These are phyloP conservation scores for Penicillium paxilli DNA, from an alignment of 495 filamentous ascomycete genomes.

Conservation along the genomic window DNA sequence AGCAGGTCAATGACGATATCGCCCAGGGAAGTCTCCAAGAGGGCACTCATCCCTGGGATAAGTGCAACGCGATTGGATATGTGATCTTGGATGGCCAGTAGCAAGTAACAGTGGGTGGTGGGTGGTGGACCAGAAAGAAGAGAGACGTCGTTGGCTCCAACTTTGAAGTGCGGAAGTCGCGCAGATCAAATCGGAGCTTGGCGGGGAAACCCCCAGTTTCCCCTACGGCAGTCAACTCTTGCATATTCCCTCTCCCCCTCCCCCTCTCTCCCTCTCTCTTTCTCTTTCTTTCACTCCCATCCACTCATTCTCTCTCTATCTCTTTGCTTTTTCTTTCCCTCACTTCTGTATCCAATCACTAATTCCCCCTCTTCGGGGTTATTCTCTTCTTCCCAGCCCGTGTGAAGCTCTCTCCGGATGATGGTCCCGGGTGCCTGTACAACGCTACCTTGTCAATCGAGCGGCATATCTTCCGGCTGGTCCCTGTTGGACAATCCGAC, in stretches of 20 bases:
- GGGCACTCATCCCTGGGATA: constrained; percentile 66
- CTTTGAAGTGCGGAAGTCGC: constrained; percentile 16
- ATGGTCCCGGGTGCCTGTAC: constrained; percentile 34
- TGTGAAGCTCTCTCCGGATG: constrained; percentile 22
- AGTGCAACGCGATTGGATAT: constrained; percentile 5
- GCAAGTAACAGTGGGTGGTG: neutral
- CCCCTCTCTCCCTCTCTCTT: neutral
- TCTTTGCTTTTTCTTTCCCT: neutral
- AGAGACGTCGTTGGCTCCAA: too few species aligned
- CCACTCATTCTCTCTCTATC: neutral
- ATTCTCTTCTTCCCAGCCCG: constrained; percentile 12
- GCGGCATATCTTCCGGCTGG: constrained; percentile 38
- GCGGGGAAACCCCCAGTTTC: neutral
- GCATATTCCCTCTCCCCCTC: neutral
- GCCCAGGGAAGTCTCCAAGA: constrained; percentile 87
- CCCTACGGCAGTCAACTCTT: neutral
- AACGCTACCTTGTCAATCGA: constrained; percentile 35
- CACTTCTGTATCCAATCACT: neutral
- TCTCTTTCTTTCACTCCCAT: neutral
- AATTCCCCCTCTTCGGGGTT: constrained; percentile 1
- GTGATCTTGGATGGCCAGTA: neutral
- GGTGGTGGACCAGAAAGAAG: neutral
- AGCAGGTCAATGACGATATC: constrained; percentile 93
- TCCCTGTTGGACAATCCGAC: constrained; percentile 28
- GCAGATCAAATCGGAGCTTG: constrained; percentile 17